Conservation (phyloP, 768 basidiomycete species). For the Agaricus bisporus region DNA sequence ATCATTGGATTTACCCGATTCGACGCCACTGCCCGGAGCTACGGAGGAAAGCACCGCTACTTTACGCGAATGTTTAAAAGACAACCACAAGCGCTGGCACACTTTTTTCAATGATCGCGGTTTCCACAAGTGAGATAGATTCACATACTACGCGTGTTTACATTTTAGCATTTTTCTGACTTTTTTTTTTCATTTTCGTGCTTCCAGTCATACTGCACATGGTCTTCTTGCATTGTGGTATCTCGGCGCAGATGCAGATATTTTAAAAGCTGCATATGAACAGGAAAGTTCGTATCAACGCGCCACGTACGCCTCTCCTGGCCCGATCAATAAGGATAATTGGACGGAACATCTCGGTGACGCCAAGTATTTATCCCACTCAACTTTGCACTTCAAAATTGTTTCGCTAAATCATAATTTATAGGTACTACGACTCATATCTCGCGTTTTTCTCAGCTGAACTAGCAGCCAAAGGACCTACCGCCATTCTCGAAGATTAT, state of each 20-base stretch:
- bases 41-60: constrained; percentile 31
- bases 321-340: constrained; percentile 38
- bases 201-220: constrained; percentile 45
- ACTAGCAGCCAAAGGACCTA: constrained; percentile 35
- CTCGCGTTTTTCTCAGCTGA: constrained; percentile 46
- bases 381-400: not conserved
- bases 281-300: constrained; percentile 29
- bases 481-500: constrained; percentile 48
- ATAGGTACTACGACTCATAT: constrained; percentile 55
- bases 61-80: constrained; percentile 34
- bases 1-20: not conserved
- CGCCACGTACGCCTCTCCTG: constrained; percentile 36
- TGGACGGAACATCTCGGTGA: constrained; percentile 54
- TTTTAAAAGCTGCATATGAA: constrained; percentile 33
- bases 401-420: not conserved
- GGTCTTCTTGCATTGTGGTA: constrained; percentile 53
- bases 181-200: constrained; percentile 25
- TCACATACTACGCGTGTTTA: not conserved
- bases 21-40: constrained; percentile 24
- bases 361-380: constrained; percentile 30
- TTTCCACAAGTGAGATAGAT: constrained; percentile 29
- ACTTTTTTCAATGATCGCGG: constrained; percentile 42
- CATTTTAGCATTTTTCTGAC: not conserved
- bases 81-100: constrained; percentile 49
- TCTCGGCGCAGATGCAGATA: constrained; percentile 43